Evolutionary conservation across 2,329 filamentous ascomycete genomes (phyloP).

Genomic region (Calonectria pseudoturangicola): DNA sequence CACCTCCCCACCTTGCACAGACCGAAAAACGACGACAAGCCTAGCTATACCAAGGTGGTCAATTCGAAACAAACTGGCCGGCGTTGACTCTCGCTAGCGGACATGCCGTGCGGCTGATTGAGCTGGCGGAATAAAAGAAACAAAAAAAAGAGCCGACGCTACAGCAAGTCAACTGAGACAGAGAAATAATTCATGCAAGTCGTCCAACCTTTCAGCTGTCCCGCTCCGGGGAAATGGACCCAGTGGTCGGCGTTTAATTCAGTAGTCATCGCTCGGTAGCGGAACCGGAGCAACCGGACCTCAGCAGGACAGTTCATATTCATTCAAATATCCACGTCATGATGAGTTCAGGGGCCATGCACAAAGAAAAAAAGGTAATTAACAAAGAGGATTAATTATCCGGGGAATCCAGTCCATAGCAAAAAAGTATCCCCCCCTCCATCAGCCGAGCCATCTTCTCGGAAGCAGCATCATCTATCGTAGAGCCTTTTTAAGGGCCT

Average conservation of each 20-base stretch:
- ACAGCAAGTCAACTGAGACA: conserved; percentile 47
- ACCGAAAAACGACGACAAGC: conserved; percentile 5
- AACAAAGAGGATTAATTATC: conserved; percentile 15
- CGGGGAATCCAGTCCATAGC: conserved; percentile 3
- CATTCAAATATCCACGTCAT: not conserved
- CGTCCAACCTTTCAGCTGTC: conserved; percentile 28
- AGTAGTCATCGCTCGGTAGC: not conserved
- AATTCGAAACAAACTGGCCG: conserved; percentile 33
- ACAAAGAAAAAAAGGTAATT: not conserved
- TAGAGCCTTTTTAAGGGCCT: conserved; percentile 2
- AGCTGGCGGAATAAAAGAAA: conserved; percentile 32
- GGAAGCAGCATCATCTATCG: not conserved
- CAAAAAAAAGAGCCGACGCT: conserved; percentile 38
- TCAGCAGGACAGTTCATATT: not conserved
- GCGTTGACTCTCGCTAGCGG: conserved; percentile 34
- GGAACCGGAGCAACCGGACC: conserved; percentile 13
- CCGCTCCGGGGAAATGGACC: conserved; percentile 23
- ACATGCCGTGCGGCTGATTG: conserved; percentile 39
- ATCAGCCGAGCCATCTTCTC: conserved; percentile 11
- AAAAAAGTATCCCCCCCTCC: conserved; percentile 10
- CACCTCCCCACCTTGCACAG: conserved; percentile 16
- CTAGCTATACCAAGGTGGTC: conserved; percentile 24
- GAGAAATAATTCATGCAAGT: conserved; percentile 32
- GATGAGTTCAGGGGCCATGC: not conserved
- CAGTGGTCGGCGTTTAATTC: conserved; percentile 22